Conservation (phyloP, 2,329 filamentous ascomycete species). For the Fusarium domesticum region DNA sequence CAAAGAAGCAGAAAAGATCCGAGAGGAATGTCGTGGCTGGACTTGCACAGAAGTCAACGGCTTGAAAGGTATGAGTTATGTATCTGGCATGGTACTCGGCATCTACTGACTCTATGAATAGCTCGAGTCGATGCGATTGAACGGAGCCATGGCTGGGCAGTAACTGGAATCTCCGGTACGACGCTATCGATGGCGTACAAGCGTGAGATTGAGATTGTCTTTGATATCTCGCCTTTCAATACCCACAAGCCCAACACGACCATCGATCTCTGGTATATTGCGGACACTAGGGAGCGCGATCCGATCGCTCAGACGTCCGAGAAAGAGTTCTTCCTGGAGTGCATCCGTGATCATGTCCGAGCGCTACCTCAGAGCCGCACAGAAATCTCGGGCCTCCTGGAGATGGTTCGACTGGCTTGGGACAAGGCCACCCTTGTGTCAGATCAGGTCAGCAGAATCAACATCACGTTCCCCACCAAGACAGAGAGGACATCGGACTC, state of each 20-base stretch:
- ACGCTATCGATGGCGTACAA: constrained; percentile 71
- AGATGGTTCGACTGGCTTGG: constrained; percentile 62
- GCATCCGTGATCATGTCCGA: constrained; percentile 66
- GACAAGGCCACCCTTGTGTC: constrained; percentile 58
- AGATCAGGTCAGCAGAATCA: constrained; percentile 59
- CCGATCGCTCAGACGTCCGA: constrained; percentile 58
- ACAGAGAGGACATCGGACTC: constrained; percentile 64
- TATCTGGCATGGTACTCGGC: neutral
- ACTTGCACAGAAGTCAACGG: constrained; percentile 74
- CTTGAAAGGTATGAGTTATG: constrained; percentile 62
- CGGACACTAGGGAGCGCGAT: constrained; percentile 52
- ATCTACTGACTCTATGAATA: constrained; percentile 43
- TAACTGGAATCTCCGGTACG: constrained; percentile 60
- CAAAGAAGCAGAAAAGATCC: constrained; percentile 73
- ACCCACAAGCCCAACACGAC: constrained; percentile 44
- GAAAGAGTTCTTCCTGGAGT: constrained; percentile 72
- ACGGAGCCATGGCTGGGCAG: constrained; percentile 66
- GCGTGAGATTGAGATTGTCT: constrained; percentile 69
- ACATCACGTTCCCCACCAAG: constrained; percentile 62
- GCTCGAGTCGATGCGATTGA: constrained; percentile 65
- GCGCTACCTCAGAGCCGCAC: constrained; percentile 57
- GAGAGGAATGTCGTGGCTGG: constrained; percentile 88
- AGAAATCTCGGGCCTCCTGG: constrained; percentile 55
- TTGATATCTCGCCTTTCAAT: constrained; percentile 64
- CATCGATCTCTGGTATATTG: constrained; percentile 71